phyloP scores from a whole-genome alignment of 768 basidiomycete species.

The Roridomyces roridus region DNA sequence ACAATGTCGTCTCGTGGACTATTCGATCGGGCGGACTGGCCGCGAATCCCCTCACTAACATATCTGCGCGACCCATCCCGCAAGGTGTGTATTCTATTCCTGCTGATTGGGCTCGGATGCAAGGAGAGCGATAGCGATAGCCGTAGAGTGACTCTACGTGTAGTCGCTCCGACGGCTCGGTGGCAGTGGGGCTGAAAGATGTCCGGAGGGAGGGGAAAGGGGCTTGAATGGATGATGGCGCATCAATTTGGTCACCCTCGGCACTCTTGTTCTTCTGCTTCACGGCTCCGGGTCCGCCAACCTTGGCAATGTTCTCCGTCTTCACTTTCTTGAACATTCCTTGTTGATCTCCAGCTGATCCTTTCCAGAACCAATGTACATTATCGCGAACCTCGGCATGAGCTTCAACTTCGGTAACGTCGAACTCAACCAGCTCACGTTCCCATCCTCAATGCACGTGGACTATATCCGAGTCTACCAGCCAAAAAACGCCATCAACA shows the following conservation, averaged over 20 bases:
- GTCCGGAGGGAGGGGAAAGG: no score
- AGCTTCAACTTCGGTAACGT: constrained; percentile 77
- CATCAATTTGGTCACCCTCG: no score
- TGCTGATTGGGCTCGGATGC: background rate
- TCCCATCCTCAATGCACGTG: constrained; percentile 76
- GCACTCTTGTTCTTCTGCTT: no score
- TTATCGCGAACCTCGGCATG: constrained; percentile 86
- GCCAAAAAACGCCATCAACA: constrained; percentile 65
- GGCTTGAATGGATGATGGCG: no score
- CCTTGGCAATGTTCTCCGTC: no score
- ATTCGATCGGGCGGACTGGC: constrained; percentile 66
- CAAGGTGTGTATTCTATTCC: constrained; percentile 54
- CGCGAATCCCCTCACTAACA: constrained; percentile 58
- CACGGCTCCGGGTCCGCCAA: no score
- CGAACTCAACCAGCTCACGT: constrained; percentile 70
- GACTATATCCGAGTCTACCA: constrained; percentile 96
- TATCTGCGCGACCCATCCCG: constrained; percentile 72
- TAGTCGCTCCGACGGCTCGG: no score
- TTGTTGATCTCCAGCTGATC: no score
- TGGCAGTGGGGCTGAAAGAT: no score
- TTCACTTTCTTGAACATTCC: no score
- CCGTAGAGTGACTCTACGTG: no score
- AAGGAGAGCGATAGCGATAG: no score
- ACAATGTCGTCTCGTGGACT: constrained; percentile 71
- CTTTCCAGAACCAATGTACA: constrained; percentile 47